These are phyloP conservation scores for Chimonanthus praecox DNA, from an alignment of 164 flowering plant species.

Conservation along the genomic window DNA sequence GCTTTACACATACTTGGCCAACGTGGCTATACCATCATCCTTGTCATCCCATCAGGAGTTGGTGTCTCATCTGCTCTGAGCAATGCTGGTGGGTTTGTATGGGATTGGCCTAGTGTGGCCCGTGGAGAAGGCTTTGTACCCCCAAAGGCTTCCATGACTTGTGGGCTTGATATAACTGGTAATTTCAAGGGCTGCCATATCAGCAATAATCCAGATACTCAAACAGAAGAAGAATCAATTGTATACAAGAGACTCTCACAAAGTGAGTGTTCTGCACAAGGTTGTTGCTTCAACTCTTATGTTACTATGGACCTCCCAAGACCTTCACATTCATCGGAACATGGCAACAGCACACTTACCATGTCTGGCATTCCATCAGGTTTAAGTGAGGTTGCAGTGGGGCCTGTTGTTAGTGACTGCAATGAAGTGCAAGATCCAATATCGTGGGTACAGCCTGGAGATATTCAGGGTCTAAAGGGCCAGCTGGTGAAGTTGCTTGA, in stretches of 20 bases:
- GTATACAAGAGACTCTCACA: conserved; percentile 55
- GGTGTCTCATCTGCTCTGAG: conserved; percentile 83
- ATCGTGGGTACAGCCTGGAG: conserved; percentile 87
- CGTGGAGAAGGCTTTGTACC: conserved; percentile 90
- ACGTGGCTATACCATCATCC: conserved; percentile 85
- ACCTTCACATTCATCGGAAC: conserved; percentile 48
- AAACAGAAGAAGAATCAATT: conserved; percentile 72
- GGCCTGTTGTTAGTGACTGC: conserved; percentile 15
- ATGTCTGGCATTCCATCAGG: conserved; percentile 46
- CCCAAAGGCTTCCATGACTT: conserved; percentile 33
- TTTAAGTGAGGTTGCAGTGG: conserved; percentile 31
- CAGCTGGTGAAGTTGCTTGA: conserved; percentile 79
- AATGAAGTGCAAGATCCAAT: conserved; percentile 23
- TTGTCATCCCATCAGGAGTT: conserved; percentile 76
- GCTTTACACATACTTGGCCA: conserved; percentile 97
- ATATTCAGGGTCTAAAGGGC: conserved; percentile 62
- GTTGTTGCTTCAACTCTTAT: conserved; percentile 23
- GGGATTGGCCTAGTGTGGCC: conserved; percentile 96
- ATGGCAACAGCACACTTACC: conserved; percentile 23
- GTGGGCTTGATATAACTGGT: conserved; percentile 35
- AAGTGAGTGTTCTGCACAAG: conserved; percentile 15
- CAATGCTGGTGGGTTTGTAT: conserved; percentile 85
- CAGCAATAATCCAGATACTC: conserved; percentile 35
- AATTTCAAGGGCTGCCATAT: conserved; percentile 38
- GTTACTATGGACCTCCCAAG: conserved; percentile 35